Percentiles rank a stretch among this genome's conserved stretches.
These are phyloP conservation scores for Tillandsia leiboldiana DNA, from an alignment of 176 grass and related monocot species.

Conservation along the genomic window DNA sequence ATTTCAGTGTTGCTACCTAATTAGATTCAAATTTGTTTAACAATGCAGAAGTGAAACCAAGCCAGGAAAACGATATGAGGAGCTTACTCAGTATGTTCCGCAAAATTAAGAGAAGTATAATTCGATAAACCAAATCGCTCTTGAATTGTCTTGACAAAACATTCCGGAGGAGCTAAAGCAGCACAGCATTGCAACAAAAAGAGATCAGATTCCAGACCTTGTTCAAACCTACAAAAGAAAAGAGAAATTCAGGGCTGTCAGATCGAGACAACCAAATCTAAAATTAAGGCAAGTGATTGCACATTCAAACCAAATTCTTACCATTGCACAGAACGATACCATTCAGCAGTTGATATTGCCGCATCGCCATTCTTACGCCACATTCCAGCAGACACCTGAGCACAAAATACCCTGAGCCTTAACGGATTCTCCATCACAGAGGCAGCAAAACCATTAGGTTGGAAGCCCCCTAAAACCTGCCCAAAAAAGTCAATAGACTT, in stretches of 20 bases:
- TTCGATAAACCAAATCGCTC: constrained; percentile 80
- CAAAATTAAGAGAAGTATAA: constrained; percentile 63
- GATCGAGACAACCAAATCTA: neutral
- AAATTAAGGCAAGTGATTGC: neutral
- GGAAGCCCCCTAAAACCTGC: constrained; percentile 41
- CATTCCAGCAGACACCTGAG: constrained; percentile 94
- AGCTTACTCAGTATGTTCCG: constrained; percentile 81
- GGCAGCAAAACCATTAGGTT: constrained; percentile 64
- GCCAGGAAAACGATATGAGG: neutral
- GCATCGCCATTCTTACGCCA: constrained; percentile 98
- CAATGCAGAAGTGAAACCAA: constrained; percentile 6
- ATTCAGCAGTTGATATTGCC: constrained; percentile 67
- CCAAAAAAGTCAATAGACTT: constrained; percentile 50
- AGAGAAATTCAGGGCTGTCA: constrained; percentile 11
- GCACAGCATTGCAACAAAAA: constrained; percentile 97
- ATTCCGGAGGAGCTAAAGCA: constrained; percentile 79
- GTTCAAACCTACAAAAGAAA: constrained; percentile 68
- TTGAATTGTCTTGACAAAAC: constrained; percentile 86
- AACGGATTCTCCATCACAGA: constrained; percentile 97
- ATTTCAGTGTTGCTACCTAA: no score
- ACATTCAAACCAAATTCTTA: constrained; percentile 26
- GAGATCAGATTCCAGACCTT: constrained; percentile 86
- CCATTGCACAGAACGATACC: constrained; percentile 85
- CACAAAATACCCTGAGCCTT: constrained; percentile 83
- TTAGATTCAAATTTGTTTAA: no score